phyloP scores from a whole-genome alignment of 495 filamentous ascomycete genomes.

The Daldinia concentrica region DNA sequence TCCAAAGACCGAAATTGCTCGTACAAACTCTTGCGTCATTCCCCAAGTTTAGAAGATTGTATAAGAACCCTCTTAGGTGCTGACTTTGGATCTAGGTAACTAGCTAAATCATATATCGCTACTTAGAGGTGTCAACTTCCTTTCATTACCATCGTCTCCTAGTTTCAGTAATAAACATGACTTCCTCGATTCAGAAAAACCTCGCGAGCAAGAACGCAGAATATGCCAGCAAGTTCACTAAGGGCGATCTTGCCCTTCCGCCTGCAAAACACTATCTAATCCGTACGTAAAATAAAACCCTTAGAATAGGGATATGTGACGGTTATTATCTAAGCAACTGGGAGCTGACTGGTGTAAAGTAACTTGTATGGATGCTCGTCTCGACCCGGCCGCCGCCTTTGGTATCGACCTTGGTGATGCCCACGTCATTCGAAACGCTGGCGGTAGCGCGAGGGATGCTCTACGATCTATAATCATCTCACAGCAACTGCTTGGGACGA shows the following conservation, averaged over 20 bases:
- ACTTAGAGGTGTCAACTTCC: not conserved
- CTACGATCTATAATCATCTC: slow-evolving; percentile 80
- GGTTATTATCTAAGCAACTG: not conserved
- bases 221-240: slow-evolving; percentile 69
- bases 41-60: not conserved
- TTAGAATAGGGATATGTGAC: not conserved
- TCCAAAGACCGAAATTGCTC: not conserved
- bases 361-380: slow-evolving; percentile 88
- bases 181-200: slow-evolving; percentile 60
- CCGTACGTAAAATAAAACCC: slow-evolving; percentile 46
- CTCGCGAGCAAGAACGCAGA: slow-evolving; percentile 65
- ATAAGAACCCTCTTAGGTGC: not conserved
- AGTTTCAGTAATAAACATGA: slow-evolving; percentile 19
- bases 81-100: not conserved
- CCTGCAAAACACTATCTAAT: slow-evolving; percentile 75
- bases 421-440: slow-evolving; percentile 84
- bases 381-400: slow-evolving; percentile 75
- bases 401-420: slow-evolving; percentile 80
- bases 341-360: slow-evolving; percentile 38
- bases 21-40: not conserved
- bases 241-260: slow-evolving; percentile 74
- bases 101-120: not conserved
- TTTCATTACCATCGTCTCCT: not conserved
- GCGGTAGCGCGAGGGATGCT: slow-evolving; percentile 72
- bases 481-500: slow-evolving; percentile 82